Evolutionary conservation across 2,329 filamentous ascomycete species (phyloP).

Genomic region (Amauroascus niger): DNA sequence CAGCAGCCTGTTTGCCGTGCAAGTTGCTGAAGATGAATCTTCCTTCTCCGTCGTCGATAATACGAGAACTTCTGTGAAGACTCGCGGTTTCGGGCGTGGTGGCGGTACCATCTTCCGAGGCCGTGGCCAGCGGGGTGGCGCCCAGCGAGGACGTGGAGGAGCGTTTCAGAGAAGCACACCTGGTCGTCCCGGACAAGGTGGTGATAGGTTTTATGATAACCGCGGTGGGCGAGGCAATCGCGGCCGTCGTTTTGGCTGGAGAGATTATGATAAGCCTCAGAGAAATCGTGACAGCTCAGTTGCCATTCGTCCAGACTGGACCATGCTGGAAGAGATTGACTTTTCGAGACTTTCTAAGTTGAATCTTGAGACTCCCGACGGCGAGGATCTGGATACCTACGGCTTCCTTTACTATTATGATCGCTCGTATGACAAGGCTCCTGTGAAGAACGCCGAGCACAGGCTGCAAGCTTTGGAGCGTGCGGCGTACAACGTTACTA

Average conservation of each 20-base stretch:
- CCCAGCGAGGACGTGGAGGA: slow-evolving; percentile 56
- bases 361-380: slow-evolving; percentile 87
- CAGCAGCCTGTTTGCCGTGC: slow-evolving; percentile 78
- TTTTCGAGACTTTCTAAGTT: slow-evolving; percentile 92
- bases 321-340: slow-evolving; percentile 94
- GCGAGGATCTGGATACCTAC: slow-evolving; percentile 89
- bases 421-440: slow-evolving; percentile 84
- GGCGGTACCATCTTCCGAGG: slow-evolving; percentile 84
- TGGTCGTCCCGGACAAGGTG: slow-evolving; percentile 54
- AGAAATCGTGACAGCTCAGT: slow-evolving; percentile 93
- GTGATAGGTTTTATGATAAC: slow-evolving; percentile 58
- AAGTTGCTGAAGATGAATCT: slow-evolving; percentile 87
- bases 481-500: slow-evolving; percentile 96
- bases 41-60: slow-evolving; percentile 98
- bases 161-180: slow-evolving; percentile 64
- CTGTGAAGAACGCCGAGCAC: slow-evolving; percentile 78
- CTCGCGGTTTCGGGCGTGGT: slow-evolving; percentile 69
- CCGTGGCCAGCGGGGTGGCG: slow-evolving; percentile 65
- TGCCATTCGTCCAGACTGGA: slow-evolving; percentile 93
- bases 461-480: slow-evolving; percentile 84
- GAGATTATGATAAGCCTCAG: slow-evolving; percentile 96
- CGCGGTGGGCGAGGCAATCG: slow-evolving; percentile 58
- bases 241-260: slow-evolving; percentile 90
- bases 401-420: slow-evolving; percentile 99
- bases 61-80: slow-evolving; percentile 73